phyloP scores from a whole-genome alignment of 2,329 filamentous ascomycete genomes.

The Endoconidiophora polonica region DNA sequence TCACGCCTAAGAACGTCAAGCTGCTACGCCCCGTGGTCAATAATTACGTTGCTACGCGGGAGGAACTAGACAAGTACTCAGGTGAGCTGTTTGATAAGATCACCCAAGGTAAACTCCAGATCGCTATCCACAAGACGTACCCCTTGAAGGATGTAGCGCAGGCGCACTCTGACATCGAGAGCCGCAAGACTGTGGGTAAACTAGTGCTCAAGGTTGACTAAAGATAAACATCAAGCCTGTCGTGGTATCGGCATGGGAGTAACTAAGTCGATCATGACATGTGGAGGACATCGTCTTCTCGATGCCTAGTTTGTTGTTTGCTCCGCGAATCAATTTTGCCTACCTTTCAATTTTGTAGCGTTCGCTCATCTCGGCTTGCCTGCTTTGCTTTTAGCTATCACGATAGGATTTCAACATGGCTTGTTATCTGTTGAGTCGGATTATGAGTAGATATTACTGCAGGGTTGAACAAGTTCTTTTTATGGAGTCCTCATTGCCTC shows the following conservation, averaged over 20 bases:
- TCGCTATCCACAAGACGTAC: constrained; percentile 62
- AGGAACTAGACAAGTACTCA: constrained; percentile 55
- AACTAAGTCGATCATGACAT: background rate
- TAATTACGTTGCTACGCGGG: constrained; percentile 49
- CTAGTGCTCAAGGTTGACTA: constrained; percentile 50
- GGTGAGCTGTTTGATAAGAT: constrained; percentile 60
- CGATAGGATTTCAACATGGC: no score
- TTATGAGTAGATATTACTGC: no score
- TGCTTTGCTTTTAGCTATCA: no score
- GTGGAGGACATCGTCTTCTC: no score
- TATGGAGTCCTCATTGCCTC: no score
- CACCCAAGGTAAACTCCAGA: constrained; percentile 48
- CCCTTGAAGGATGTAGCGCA: constrained; percentile 52
- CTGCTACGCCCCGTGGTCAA: constrained; percentile 59
- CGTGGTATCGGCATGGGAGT: background rate
- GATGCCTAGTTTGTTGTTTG: no score
- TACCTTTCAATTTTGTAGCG: no score
- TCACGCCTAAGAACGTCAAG: constrained; percentile 60
- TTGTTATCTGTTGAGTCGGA: no score
- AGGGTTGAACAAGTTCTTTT: no score
- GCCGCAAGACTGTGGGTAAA: constrained; percentile 72
- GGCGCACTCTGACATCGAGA: constrained; percentile 65
- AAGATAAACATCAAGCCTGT: constrained; percentile 2
- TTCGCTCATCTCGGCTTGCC: no score
- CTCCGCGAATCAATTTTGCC: no score